These are phyloP conservation scores for Emiliania huxleyi DNA, from an alignment of 78 protist species.

Conservation along the genomic window DNA sequence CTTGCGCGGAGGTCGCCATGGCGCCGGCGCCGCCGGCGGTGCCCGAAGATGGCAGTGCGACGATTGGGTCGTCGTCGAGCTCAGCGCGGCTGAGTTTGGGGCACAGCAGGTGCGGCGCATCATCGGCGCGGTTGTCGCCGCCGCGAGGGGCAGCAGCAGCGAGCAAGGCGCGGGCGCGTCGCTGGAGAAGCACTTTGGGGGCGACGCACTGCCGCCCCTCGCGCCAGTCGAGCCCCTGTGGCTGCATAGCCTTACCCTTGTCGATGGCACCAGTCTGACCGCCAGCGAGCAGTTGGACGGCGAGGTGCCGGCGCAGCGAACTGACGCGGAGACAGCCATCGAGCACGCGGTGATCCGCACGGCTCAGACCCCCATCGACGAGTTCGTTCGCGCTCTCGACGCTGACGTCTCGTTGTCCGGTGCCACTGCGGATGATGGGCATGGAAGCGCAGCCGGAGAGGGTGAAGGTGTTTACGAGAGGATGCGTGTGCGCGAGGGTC, in stretches of 20 bases:
- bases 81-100: background rate
- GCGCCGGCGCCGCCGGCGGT: background rate
- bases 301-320: background rate
- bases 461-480: no score
- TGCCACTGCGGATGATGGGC: no score
- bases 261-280: background rate
- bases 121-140: background rate
- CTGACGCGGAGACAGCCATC: no score
- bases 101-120: conserved; percentile 4
- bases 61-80: background rate
- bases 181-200: background rate
- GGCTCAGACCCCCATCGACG: background rate
- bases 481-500: no score
- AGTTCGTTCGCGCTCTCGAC: background rate
- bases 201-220: background rate
- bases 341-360: background rate
- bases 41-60: background rate
- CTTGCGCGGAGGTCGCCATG: background rate
- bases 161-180: background rate
- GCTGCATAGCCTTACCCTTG: background rate
- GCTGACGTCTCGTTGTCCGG: no score
- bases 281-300: background rate
- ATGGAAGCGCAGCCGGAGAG: no score
- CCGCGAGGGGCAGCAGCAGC: background rate
- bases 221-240: conserved; percentile 3